These are phyloP conservation scores for Westerdykella aurantiaca DNA, from an alignment of 2,329 filamentous ascomycete genomes.

Conservation along the genomic window DNA sequence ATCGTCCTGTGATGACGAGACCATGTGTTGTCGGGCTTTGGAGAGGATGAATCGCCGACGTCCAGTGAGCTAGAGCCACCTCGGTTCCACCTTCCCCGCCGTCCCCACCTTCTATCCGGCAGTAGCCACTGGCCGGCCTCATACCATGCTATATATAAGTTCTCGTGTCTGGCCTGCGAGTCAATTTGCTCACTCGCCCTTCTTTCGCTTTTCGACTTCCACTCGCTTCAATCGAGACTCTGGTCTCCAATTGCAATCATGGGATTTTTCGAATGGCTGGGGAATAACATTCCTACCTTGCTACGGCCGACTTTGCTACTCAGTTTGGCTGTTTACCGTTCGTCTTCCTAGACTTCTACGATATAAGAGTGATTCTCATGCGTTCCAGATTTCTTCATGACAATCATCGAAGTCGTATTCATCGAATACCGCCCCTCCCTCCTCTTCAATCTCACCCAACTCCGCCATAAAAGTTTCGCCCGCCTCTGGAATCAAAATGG, in stretches of 20 bases:
- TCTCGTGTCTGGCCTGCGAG: no score
- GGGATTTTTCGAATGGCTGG: conserved; percentile 9
- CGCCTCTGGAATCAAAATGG: conserved; percentile 33
- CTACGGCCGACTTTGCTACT: conserved; percentile 27
- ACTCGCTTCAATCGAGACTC: not conserved
- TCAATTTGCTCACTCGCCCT: not conserved
- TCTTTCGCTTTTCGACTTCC: not conserved
- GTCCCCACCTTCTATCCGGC: not conserved
- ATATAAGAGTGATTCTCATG: conserved; percentile 3
- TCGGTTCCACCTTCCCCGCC: not conserved
- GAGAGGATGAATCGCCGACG: not conserved
- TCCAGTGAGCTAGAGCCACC: not conserved
- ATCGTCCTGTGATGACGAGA: not conserved
- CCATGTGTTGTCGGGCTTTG: not conserved
- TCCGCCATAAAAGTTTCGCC: conserved; percentile 31
- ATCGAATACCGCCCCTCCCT: conserved; percentile 21
- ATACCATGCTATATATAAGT: not conserved
- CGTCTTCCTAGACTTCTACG: not conserved
- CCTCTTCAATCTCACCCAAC: conserved; percentile 24
- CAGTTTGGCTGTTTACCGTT: conserved; percentile 23
- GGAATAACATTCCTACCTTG: conserved; percentile 18
- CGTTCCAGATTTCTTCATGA: conserved; percentile 30
- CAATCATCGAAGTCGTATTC: conserved; percentile 26
- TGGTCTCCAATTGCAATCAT: conserved; percentile 3
- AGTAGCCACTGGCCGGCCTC: not conserved